Conservation (phyloP, 2,329 filamentous ascomycete species). For the Penicillium sclerotiorum region DNA sequence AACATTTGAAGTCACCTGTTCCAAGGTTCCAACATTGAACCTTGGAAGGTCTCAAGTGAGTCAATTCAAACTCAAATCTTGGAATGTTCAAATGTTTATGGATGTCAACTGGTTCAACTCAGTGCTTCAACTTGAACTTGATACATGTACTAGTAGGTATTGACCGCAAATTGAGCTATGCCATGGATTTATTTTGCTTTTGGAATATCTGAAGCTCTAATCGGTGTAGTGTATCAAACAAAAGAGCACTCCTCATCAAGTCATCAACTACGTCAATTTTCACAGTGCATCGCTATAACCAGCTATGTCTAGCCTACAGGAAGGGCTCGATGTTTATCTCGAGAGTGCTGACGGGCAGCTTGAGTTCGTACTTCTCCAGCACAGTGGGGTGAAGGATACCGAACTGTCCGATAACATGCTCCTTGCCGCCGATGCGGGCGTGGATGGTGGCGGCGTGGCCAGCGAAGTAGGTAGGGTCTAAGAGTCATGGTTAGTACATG, state of each 20-base stretch:
- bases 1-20: too few species aligned
- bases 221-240: constrained; percentile 12
- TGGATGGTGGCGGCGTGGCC: constrained; percentile 87
- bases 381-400: constrained; percentile 93
- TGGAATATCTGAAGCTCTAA: constrained; percentile 18
- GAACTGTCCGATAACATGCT: constrained; percentile 80
- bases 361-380: constrained; percentile 89
- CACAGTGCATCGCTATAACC: constrained; percentile 5
- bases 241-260: constrained; percentile 23
- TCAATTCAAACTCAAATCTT: too few species aligned
- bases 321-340: constrained; percentile 96
- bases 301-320: constrained; percentile 56
- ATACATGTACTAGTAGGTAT: too few species aligned
- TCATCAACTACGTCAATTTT: constrained; percentile 27
- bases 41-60: too few species aligned
- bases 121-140: not conserved
- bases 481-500: constrained; percentile 4
- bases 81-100: too few species aligned
- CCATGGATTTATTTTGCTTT: constrained; percentile 18
- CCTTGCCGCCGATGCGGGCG: constrained; percentile 72
- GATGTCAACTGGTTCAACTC: not conserved
- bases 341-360: constrained; percentile 88
- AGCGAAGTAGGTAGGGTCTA: constrained; percentile 83
- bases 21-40: too few species aligned
- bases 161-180: not conserved